phyloP scores from a whole-genome alignment of 1,284 basidiomycete genomes.

The Schizophyllum commune region DNA sequence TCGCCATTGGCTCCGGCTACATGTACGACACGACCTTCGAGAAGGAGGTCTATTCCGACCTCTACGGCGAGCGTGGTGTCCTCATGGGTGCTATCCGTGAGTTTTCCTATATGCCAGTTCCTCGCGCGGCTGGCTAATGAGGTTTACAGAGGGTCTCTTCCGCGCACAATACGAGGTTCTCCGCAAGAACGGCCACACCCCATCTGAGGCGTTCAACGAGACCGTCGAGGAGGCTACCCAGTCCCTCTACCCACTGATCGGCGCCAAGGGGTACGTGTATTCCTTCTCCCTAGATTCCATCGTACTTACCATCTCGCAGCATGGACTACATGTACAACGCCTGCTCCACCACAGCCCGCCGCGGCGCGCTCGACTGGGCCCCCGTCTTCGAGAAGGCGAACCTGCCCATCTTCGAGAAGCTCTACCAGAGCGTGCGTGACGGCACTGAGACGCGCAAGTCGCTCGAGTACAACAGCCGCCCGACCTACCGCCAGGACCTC shows the following conservation, averaged over 20 bases:
- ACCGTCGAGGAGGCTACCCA: slow-evolving; percentile 99
- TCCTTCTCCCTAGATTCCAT: slow-evolving; percentile 1
- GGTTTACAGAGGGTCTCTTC: slow-evolving; percentile 85
- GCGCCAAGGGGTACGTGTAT: slow-evolving; percentile 75
- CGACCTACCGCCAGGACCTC: slow-evolving; percentile 92
- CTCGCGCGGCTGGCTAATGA: slow-evolving; percentile 11
- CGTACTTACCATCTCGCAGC: slow-evolving; percentile 28
- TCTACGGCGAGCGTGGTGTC: slow-evolving; percentile 99
- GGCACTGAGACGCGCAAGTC: slow-evolving; percentile 97
- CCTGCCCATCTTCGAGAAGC: slow-evolving; percentile 87
- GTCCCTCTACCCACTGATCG: slow-evolving; percentile 96
- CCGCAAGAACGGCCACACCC: slow-evolving; percentile 95
- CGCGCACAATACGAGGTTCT: slow-evolving; percentile 99
- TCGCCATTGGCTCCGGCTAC: slow-evolving; percentile 94
- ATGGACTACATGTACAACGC: slow-evolving; percentile 99
- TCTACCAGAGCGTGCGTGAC: slow-evolving; percentile 92
- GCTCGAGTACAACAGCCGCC: slow-evolving; percentile 91
- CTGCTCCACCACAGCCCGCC: slow-evolving; percentile 98
- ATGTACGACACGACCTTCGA: slow-evolving; percentile 98
- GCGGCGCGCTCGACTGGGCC: slow-evolving; percentile 99
- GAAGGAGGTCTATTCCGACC: slow-evolving; percentile 99
- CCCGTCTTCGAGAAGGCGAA: slow-evolving; percentile 94
- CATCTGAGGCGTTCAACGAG: slow-evolving; percentile 99
- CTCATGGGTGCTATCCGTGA: slow-evolving; percentile 97
- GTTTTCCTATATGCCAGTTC: slow-evolving; percentile 21